Evolutionary conservation across 306 rosid species (phyloP).

Genomic region (Vicia sativa): DNA sequence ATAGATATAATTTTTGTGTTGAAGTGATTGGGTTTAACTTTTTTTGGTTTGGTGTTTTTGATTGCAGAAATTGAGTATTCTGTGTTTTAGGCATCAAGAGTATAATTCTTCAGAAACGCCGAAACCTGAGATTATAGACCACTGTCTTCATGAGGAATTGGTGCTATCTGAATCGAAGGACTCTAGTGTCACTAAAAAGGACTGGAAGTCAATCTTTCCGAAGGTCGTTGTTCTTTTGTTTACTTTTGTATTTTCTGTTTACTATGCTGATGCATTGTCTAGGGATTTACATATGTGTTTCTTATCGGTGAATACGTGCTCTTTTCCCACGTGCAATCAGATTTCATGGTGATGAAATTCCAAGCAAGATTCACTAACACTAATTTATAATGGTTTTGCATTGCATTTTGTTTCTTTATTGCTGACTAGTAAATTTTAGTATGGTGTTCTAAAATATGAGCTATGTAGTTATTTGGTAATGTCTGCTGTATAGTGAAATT

Average conservation of each 20-base stretch:
- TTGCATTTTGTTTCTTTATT: conserved; percentile 23
- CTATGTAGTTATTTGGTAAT: conserved; percentile 16
- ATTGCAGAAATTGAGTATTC: conserved; percentile 71
- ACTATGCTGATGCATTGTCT: not conserved
- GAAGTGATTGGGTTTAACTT: not conserved
- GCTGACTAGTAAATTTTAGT: conserved; percentile 19
- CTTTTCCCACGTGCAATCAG: not conserved
- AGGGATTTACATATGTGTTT: conserved; percentile 13
- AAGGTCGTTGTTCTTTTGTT: conserved; percentile 49
- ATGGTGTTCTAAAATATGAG: conserved; percentile 12
- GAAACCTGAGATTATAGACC: conserved; percentile 53
- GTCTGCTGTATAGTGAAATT: not conserved
- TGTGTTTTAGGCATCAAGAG: conserved; percentile 75
- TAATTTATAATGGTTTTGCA: conserved; percentile 6
- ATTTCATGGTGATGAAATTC: conserved; percentile 18
- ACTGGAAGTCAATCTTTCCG: conserved; percentile 46
- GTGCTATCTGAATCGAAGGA: conserved; percentile 55
- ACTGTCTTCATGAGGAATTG: conserved; percentile 52
- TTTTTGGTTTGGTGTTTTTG: conserved; percentile 2
- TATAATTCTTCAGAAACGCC: conserved; percentile 61
- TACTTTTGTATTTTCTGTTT: conserved; percentile 18
- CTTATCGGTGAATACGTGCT: conserved; percentile 5
- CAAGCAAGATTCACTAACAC: conserved; percentile 1
- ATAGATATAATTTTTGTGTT: too few relatives aligned
- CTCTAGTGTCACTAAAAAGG: conserved; percentile 42